Conservation (phyloP, 805 yeast species). For the Candida maltosa region DNA sequence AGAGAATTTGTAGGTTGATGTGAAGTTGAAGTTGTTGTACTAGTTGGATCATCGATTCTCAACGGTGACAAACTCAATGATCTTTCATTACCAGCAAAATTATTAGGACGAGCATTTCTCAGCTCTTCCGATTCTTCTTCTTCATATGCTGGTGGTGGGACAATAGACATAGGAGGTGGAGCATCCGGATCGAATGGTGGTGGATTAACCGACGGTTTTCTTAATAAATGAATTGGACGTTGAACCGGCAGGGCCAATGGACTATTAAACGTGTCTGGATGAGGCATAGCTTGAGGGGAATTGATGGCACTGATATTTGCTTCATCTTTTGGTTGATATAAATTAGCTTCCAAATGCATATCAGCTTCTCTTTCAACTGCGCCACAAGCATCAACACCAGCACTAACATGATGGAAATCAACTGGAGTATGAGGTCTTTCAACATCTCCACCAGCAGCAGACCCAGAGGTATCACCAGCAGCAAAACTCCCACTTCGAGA, state of each 20-base stretch:
- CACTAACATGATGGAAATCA: slow-evolving; percentile 26
- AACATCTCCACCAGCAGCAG: neutral
- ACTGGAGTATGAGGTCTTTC: slow-evolving; percentile 3
- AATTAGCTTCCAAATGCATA: slow-evolving; percentile 40
- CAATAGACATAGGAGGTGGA: slow-evolving; percentile 12
- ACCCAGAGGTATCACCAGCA: slow-evolving; percentile 2
- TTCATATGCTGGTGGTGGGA: slow-evolving; percentile 28
- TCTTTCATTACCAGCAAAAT: neutral
- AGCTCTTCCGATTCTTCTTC: neutral
- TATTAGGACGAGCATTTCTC: neutral
- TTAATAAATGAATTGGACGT: slow-evolving; percentile 52
- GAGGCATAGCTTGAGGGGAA: slow-evolving; percentile 67
- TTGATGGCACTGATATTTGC: slow-evolving; percentile 37
- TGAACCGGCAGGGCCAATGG: slow-evolving; percentile 35
- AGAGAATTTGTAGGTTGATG: too few species aligned
- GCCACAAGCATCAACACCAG: slow-evolving; percentile 22
- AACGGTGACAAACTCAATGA: slow-evolving; percentile 19
- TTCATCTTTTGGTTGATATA: slow-evolving; percentile 52
- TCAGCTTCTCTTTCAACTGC: slow-evolving; percentile 36
- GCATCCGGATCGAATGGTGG: slow-evolving; percentile 51
- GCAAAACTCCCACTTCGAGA: slow-evolving; percentile 5
- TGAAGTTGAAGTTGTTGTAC: too few species aligned
- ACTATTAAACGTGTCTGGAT: slow-evolving; percentile 37
- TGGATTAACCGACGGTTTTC: slow-evolving; percentile 58
- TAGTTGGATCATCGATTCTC: slow-evolving; percentile 16